phyloP scores from a whole-genome alignment of 495 filamentous ascomycete species.

The Podospora pseudopauciseta region DNA sequence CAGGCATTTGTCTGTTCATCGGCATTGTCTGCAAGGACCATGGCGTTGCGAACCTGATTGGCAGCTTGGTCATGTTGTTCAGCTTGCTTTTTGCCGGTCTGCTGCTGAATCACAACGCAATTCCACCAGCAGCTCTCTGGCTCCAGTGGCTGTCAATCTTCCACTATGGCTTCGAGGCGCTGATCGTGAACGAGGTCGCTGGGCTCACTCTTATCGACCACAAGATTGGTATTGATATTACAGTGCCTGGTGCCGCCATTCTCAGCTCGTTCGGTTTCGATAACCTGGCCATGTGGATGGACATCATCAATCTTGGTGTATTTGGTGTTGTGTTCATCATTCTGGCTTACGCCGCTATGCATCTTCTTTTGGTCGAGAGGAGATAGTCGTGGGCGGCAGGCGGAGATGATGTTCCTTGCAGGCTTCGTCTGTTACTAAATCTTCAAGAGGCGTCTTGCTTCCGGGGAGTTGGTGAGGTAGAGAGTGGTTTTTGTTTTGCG shows the following conservation, averaged over 20 bases:
- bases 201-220: conserved; percentile 85
- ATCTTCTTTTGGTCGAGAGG: conserved; percentile 88
- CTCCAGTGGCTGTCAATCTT: conserved; percentile 96
- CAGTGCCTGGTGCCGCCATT: conserved; percentile 91
- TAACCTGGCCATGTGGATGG: conserved; percentile 75
- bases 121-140: conserved; percentile 79
- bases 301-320: conserved; percentile 75
- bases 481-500: neutral
- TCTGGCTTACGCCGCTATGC: conserved; percentile 89
- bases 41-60: conserved; percentile 92
- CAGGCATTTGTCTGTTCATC: conserved; percentile 91
- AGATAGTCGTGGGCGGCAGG: conserved; percentile 44
- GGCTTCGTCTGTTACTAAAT: neutral
- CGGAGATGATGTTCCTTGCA: neutral
- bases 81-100: conserved; percentile 90
- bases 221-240: conserved; percentile 93
- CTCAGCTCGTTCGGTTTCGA: conserved; percentile 91
- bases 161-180: conserved; percentile 94
- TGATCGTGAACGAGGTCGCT: conserved; percentile 97
- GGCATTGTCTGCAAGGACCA: conserved; percentile 89
- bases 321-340: conserved; percentile 83
- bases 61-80: conserved; percentile 96
- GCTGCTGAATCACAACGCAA: conserved; percentile 89
- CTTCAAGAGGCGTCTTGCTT: neutral
- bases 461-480: neutral